Conservation (phyloP, 164 flowering plant species). For the Macadamia integrifolia region DNA sequence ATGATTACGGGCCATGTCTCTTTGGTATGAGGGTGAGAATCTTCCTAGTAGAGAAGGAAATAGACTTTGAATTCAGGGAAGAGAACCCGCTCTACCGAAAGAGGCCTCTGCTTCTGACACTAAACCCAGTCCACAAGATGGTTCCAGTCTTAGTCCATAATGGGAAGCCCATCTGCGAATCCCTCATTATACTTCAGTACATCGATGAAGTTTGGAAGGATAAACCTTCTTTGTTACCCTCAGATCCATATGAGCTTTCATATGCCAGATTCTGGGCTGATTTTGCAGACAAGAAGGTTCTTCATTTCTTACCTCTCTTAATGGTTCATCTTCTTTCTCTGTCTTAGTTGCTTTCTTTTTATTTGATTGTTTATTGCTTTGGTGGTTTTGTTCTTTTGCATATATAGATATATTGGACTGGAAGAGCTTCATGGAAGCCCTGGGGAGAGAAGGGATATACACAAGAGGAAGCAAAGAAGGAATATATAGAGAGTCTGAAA, state of each 20-base stretch:
- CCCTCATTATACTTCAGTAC: background rate
- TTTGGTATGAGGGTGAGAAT: slow-evolving; percentile 11
- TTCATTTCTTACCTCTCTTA: background rate
- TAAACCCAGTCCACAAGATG: slow-evolving; percentile 5
- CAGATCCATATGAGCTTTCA: background rate
- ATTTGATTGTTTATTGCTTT: background rate
- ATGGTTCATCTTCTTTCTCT: background rate
- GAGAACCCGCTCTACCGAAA: background rate
- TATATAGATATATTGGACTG: background rate
- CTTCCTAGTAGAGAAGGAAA: background rate
- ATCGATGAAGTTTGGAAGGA: slow-evolving; percentile 8
- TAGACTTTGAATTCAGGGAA: slow-evolving; percentile 1
- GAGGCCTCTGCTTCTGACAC: slow-evolving; percentile 3
- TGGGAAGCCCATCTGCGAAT: slow-evolving; percentile 2
- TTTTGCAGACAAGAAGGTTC: background rate
- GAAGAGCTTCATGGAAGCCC: background rate
- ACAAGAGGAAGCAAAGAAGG: background rate
- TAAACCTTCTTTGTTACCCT: slow-evolving; percentile 1
- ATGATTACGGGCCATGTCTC: background rate
- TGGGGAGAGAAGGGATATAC: background rate
- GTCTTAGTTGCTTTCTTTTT: background rate
- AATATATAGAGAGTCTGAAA: background rate
- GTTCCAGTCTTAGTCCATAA: slow-evolving; percentile 5
- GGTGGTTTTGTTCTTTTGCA: background rate
- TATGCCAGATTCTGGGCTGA: slow-evolving; percentile 5